phyloP scores from a whole-genome alignment of 441 rosid genomes.

The Aquilaria agallochum region DNA sequence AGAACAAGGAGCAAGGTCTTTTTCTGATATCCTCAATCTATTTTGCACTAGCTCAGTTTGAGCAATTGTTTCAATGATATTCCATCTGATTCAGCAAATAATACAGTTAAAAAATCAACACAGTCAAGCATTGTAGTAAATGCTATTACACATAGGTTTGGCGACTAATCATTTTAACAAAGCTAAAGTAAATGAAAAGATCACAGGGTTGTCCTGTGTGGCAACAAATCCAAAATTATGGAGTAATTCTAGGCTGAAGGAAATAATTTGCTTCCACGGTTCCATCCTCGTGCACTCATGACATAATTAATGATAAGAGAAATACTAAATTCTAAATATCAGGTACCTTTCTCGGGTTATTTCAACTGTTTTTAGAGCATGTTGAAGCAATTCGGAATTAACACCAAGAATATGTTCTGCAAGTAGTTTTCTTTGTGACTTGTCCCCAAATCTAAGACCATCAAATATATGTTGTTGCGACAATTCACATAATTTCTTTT shows the following conservation, averaged over 20 bases:
- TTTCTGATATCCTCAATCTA: slow-evolving; percentile 39
- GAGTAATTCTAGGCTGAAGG: too few relatives aligned
- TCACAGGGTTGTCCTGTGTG: too few relatives aligned
- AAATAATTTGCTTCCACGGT: too few relatives aligned
- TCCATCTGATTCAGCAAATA: slow-evolving; percentile 48
- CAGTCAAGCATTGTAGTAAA: too few relatives aligned
- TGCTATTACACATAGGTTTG: too few relatives aligned
- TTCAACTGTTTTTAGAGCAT: slow-evolving; percentile 57
- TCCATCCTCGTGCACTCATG: too few relatives aligned
- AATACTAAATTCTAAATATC: too few relatives aligned
- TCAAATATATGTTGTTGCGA: slow-evolving; percentile 86
- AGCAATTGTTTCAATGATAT: slow-evolving; percentile 33
- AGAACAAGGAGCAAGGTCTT: slow-evolving; percentile 29
- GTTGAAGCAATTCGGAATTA: slow-evolving; percentile 73
- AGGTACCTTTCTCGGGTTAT: slow-evolving; percentile 51
- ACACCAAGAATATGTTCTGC: slow-evolving; percentile 65
- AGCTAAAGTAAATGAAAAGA: too few relatives aligned
- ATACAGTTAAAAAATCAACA: slow-evolving; percentile 4
- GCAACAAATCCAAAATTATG: too few relatives aligned
- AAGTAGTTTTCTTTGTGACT: slow-evolving; percentile 60
- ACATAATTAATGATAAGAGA: too few relatives aligned
- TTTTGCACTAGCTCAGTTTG: slow-evolving; percentile 29
- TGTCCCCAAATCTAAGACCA: slow-evolving; percentile 77
- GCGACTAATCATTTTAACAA: background rate
- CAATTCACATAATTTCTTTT: slow-evolving; percentile 77